phyloP scores from a whole-genome alignment of 2,329 filamentous ascomycete genomes.

The Phialophora tarda region DNA sequence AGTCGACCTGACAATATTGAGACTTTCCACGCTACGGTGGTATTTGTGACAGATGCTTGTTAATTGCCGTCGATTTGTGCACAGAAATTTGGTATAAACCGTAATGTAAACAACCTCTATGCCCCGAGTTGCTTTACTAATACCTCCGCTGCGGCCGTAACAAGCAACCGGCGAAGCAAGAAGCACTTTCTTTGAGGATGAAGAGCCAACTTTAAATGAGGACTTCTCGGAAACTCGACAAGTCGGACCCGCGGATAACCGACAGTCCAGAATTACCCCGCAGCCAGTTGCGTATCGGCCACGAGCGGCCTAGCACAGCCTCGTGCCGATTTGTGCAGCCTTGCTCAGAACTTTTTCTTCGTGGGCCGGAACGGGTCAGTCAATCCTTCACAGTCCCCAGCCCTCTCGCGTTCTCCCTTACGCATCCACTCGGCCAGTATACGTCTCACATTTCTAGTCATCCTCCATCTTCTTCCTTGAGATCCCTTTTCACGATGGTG shows the following conservation, averaged over 20 bases:
- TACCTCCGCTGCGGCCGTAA: not conserved
- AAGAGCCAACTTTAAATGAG: not conserved
- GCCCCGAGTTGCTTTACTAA: not conserved
- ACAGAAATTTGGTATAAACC: not conserved
- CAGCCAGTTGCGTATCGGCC: not conserved
- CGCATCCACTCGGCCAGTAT: not conserved
- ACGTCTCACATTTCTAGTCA: not conserved
- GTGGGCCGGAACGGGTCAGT: not conserved
- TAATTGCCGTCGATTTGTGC: not conserved
- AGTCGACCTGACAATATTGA: not conserved
- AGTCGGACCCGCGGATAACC: not conserved
- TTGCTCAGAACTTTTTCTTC: constrained; percentile 3
- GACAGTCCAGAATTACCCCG: not conserved
- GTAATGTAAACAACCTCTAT: not conserved
- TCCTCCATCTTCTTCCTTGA: not conserved
- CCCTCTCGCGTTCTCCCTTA: not conserved
- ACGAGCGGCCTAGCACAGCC: not conserved
- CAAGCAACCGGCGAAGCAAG: not conserved
- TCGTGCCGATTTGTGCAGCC: not conserved
- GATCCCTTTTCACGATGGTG: constrained; percentile 68
- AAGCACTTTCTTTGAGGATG: not conserved
- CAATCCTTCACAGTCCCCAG: not conserved
- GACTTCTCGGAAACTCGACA: not conserved
- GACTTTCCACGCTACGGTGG: no score
- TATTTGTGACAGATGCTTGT: not conserved